Conservation (phyloP, 495 filamentous ascomycete species). For the Neurospora intermedia region DNA sequence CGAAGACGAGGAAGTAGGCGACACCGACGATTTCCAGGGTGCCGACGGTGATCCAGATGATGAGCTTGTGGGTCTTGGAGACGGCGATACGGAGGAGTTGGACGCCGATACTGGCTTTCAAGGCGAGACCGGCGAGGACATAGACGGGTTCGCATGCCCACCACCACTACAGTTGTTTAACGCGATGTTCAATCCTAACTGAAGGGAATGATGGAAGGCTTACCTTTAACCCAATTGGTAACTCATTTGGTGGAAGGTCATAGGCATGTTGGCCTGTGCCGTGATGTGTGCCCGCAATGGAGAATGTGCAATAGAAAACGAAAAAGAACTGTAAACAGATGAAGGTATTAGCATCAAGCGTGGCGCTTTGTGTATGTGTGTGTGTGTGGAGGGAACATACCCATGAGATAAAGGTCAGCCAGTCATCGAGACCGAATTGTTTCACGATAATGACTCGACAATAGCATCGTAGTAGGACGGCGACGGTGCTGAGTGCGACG, state of each 20-base stretch:
- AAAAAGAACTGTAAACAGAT: background rate
- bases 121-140: constrained; percentile 11
- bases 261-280: background rate
- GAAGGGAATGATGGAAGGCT: background rate
- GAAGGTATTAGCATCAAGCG: background rate
- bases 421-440: background rate
- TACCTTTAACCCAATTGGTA: background rate
- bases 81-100: constrained; percentile 35
- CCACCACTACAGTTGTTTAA: constrained; percentile 4
- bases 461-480: background rate
- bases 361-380: too few relatives aligned
- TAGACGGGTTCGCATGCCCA: constrained; percentile 17
- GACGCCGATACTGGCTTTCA: constrained; percentile 28
- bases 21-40: constrained; percentile 21
- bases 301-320: background rate
- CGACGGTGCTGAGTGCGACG: background rate
- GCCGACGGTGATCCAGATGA: constrained; percentile 20
- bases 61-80: constrained; percentile 24
- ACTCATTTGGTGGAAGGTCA: background rate
- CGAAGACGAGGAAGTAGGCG: constrained; percentile 29
- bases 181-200: too few relatives aligned
- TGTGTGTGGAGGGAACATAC: background rate
- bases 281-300: background rate
- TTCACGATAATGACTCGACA: background rate
- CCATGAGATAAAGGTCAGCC: background rate